Conservation (phyloP, 2,329 filamentous ascomycete species). For the Phyllosticta citribraziliensis region DNA sequence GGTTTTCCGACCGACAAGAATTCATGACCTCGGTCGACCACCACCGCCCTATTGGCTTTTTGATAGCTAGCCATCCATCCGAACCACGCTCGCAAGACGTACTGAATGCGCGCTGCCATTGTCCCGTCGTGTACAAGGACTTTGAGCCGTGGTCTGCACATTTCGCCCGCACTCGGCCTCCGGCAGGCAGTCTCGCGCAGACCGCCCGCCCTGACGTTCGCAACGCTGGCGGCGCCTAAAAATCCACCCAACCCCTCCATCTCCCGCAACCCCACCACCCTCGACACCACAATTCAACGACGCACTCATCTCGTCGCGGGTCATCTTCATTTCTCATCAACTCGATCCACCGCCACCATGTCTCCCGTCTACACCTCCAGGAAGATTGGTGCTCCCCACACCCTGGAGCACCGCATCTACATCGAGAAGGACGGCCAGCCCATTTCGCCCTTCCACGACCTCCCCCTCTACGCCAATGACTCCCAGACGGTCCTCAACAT, state of each 20-base stretch:
- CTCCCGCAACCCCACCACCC: constrained; percentile 28
- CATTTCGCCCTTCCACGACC: constrained; percentile 95
- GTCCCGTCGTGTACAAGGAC: constrained; percentile 3
- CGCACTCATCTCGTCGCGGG: constrained; percentile 29
- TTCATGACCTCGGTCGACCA: constrained; percentile 6
- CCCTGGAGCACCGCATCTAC: constrained; percentile 93
- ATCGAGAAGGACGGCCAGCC: constrained; percentile 95
- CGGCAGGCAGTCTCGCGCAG: constrained; percentile 24
- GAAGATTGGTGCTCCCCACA: constrained; percentile 85
- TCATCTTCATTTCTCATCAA: constrained; percentile 24
- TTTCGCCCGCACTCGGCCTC: neutral
- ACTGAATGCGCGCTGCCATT: constrained; percentile 4
- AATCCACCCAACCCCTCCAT: constrained; percentile 21
- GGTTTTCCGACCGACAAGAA: neutral
- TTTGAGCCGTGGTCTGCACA: neutral
- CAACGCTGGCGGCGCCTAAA: constrained; percentile 29
- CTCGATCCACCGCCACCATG: constrained; percentile 16
- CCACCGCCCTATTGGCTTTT: neutral
- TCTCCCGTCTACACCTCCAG: constrained; percentile 67
- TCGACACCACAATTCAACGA: constrained; percentile 29
- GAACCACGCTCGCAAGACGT: neutral
- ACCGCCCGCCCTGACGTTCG: constrained; percentile 26
- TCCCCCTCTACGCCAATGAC: constrained; percentile 93
- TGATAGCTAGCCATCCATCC: neutral
- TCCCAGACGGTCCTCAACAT: constrained; percentile 97